Evolutionary conservation across 805 yeast species (phyloP), one percentile per base, ranked within the genome.

Genomic region (Maudiozyma barnettii): DNA sequence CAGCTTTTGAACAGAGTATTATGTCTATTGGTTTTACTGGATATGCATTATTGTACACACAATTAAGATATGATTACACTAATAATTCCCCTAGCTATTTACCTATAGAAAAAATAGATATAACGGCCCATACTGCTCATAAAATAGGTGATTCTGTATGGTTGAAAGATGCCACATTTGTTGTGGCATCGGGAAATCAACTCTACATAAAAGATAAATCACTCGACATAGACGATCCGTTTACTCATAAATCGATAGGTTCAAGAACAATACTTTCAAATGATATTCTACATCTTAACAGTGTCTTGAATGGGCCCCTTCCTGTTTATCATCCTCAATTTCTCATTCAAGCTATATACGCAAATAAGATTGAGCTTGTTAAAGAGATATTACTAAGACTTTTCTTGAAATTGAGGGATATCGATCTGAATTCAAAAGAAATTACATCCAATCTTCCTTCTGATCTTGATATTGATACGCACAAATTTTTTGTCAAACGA

Each of bases 291-390:
- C 84, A 82, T 54, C 70, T 90, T 48, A 84, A 83, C 44, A 70
- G 86, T 14, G 81, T 89, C 4, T 66, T 90, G 47, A 90, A 90
- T 66, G 97, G 97, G 30, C 93, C 95, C 0, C 63, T 91, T 14
- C 96, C 97, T 0, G 67, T 88, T 0, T 90, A 86, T 55, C 97
- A 91, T 58, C 98, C 98, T 0, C 96, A 89, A 62, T 75, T 87
- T 45, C 64, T 90, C 43, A 81, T 88, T 41, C 96, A 90, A 61
- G 69, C 81, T 4, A 61, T 90, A 18, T 80, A 83, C 55, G 75
- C 78, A 53, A 82, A 81, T 23, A 79, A 82, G 51, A 52, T 75
- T 13, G 66, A 68, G 10, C 58, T 78, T 2, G 90, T 79, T 1
- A 73, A 78, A 50, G 73, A 71, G 36, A 71, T 90, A 1, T 57